Evolutionary conservation across 192 early-diverging fungal genomes (phyloP).

Genomic region (Coemansia sp.): DNA sequence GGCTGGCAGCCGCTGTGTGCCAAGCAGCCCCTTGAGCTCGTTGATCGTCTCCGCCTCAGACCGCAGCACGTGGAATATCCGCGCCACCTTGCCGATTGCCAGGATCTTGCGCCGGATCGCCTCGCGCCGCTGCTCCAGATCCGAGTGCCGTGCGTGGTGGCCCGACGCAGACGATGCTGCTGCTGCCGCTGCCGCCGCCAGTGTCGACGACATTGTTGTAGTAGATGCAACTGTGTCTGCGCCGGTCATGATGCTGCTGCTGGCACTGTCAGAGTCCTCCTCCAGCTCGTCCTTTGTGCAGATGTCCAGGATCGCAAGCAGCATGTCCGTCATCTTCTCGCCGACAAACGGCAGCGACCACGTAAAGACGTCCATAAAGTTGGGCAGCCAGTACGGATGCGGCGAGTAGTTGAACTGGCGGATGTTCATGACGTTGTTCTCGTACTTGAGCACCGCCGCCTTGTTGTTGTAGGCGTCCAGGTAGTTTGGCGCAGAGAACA

Average conservation of each 20-base stretch:
- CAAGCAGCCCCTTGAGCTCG: conserved; percentile 89
- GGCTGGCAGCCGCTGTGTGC: conserved; percentile 78
- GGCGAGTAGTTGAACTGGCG: conserved; percentile 92
- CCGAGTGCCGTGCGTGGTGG: not conserved
- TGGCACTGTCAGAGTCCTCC: conserved; percentile 56
- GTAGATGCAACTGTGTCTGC: not conserved
- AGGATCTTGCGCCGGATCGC: conserved; percentile 60
- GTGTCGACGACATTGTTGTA: not conserved
- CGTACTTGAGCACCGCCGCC: conserved; percentile 96
- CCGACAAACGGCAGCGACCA: conserved; percentile 98
- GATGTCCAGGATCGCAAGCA: conserved; percentile 89
- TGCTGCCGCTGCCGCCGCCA: not conserved
- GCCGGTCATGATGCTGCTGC: not conserved
- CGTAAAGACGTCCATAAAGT: conserved; percentile 99
- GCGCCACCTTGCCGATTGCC: conserved; percentile 89
- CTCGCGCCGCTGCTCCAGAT: conserved; percentile 62
- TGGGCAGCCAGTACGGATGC: conserved; percentile 98
- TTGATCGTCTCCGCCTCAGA: conserved; percentile 90
- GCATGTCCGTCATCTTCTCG: conserved; percentile 98
- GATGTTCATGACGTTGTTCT: conserved; percentile 89
- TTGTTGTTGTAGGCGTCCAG: conserved; percentile 99
- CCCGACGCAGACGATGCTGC: conserved; percentile 2
- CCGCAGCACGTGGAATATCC: conserved; percentile 86
- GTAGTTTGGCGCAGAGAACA: conserved; percentile 98
- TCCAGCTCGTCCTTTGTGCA: conserved; percentile 93